These are phyloP conservation scores for Mariannaea elegans DNA, from an alignment of 2,329 filamentous ascomycete species.

Conservation along the genomic window DNA sequence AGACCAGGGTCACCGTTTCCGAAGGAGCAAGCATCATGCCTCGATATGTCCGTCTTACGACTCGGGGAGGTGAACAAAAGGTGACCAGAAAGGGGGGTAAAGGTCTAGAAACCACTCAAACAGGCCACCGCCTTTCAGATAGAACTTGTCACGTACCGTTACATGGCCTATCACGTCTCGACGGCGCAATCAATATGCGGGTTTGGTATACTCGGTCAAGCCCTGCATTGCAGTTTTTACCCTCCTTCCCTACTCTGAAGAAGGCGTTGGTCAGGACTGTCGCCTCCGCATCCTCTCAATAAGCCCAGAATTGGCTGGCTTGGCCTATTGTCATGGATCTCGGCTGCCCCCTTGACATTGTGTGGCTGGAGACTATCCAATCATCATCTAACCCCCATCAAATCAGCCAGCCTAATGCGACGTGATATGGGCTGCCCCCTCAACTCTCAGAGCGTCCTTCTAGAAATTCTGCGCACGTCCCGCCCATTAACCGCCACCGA, in stretches of 20 bases:
- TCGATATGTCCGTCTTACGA: slow-evolving; percentile 32
- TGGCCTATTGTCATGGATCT: slow-evolving; percentile 20
- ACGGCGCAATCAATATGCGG: slow-evolving; percentile 9
- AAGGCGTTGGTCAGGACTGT: slow-evolving; percentile 15
- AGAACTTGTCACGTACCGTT: slow-evolving; percentile 18
- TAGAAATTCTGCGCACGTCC: slow-evolving; percentile 31
- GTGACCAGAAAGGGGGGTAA: slow-evolving; percentile 17
- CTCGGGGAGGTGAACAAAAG: slow-evolving; percentile 20
- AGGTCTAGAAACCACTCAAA: slow-evolving; percentile 19
- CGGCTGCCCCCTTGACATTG: slow-evolving; percentile 6
- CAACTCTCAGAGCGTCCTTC: slow-evolving; percentile 20
- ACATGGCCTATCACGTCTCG: slow-evolving; percentile 14
- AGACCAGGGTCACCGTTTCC: slow-evolving; percentile 21
- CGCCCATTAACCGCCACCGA: slow-evolving; percentile 9
- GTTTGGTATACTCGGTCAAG: slow-evolving; percentile 11
- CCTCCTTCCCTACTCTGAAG: slow-evolving; percentile 8
- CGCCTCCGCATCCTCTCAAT: slow-evolving; percentile 18
- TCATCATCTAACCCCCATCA: slow-evolving; percentile 5
- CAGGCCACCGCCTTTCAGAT: slow-evolving; percentile 19
- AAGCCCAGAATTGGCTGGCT: slow-evolving; percentile 13
- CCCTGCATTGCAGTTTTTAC: slow-evolving; percentile 1
- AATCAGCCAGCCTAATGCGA: slow-evolving; percentile 8
- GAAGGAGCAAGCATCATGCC: slow-evolving; percentile 22
- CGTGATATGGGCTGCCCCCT: slow-evolving; percentile 4
- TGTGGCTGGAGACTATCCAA: slow-evolving; percentile 28